Base-by-base conservation (phyloP, 441 rosid genomes). In the Brassica hybrid region DNA sequence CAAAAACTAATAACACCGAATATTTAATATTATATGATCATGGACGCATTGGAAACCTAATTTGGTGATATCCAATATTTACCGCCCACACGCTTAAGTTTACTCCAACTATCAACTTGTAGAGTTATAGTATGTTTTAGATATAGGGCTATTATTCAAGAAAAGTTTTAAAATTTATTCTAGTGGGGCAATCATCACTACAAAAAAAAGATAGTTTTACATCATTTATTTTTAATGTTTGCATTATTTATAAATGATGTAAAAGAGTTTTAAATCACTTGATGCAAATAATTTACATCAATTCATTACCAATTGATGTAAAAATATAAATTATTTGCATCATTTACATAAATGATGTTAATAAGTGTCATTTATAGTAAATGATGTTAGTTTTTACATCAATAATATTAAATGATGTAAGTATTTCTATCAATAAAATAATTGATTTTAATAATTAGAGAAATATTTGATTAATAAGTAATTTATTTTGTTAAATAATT, bases 121-220 rank as follows among this genome's bases (percentile, higher is more conserved):
- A 34, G 38, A 34, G 38, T 34, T 27, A 30, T 30, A 30, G 34
- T 30, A 30, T 30, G 41, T 36, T 36, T 36, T 2, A 36, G 0
- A 36, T 36, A 36, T 58, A 58, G 60, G 16, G 72, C 34, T 67
- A 58, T 58, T 67, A 17, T 75, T 38, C 45, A 5, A 58, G 0
- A 43, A 43, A 66, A 12, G 5, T 6, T 10, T 18, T 32, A 4
- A 14, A 36, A 23, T 7, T 19, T 6, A 56, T 23, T 4, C 17
- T 38, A 25, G 78, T 66, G 66, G 77, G 48, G 21, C 56, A 32
- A 74, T 74, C 43, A 34, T 30, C 34, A 30, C 34, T 32, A 32
- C 36, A 6, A 32, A 32, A 32, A 32, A 32, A 32, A 32, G 8
- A 32, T 32, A 32, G 36, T 32, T 32, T 32, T 5, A 32, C 36